phyloP scores from a whole-genome alignment of 192 early-diverging fungal genomes.

The Coemansia nantahalensis region DNA sequence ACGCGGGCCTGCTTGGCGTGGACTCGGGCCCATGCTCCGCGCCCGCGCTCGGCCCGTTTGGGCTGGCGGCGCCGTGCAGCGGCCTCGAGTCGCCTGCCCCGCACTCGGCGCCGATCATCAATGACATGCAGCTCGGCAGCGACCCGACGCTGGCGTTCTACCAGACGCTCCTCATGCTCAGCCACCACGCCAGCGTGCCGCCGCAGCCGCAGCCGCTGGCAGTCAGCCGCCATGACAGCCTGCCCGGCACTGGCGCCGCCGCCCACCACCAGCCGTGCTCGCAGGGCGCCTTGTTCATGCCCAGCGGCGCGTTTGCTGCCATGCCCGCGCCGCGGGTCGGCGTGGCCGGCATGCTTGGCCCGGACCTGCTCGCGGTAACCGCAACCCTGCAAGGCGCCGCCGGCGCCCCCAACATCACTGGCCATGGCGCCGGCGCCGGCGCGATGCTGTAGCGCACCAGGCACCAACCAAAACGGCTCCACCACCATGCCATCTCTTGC shows the following conservation, averaged over 20 bases:
- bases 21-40: constrained; percentile 6
- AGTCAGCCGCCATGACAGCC: not conserved
- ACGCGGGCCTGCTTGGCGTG: constrained; percentile 24
- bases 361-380: constrained; percentile 6
- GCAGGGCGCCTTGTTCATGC: constrained; percentile 17
- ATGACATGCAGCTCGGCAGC: constrained; percentile 7
- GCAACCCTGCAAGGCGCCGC: not conserved
- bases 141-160: constrained; percentile 20
- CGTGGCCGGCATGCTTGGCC: constrained; percentile 1
- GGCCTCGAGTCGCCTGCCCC: not conserved
- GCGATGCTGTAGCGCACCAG: too few species aligned
- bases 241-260: constrained; percentile 1
- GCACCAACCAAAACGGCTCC: too few species aligned
- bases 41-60: constrained; percentile 8
- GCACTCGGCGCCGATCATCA: constrained; percentile 3
- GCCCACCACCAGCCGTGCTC: not conserved
- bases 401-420: not conserved
- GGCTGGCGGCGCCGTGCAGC: constrained; percentile 1
- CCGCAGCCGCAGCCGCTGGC: not conserved
- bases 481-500: too few species aligned
- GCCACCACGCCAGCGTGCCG: constrained; percentile 8
- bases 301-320: constrained; percentile 6
- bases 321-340: not conserved
- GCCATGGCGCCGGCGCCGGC: too few species aligned
- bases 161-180: constrained; percentile 28